Conservation (phyloP, 2,329 filamentous ascomycete genomes). For the Chrysosporium queenslandicum region DNA sequence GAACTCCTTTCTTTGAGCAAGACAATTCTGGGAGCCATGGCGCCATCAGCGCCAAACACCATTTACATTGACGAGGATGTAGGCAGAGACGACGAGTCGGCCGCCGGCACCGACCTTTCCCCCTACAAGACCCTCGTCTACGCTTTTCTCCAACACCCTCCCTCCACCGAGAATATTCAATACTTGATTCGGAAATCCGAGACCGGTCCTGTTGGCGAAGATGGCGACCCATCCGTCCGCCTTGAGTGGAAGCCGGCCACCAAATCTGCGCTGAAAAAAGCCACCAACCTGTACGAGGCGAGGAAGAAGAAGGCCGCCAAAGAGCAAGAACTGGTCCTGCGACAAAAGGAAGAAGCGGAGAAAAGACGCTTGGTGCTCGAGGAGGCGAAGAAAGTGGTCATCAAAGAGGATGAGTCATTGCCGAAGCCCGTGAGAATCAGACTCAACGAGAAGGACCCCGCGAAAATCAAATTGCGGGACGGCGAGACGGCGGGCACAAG, state of each 20-base stretch:
- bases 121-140: conserved; percentile 74
- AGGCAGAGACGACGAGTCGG: conserved; percentile 58
- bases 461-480: conserved; percentile 43
- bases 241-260: conserved; percentile 70
- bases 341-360: conserved; percentile 62
- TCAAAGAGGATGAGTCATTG: conserved; percentile 60
- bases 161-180: conserved; percentile 45
- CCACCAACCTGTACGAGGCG: conserved; percentile 59
- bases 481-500: conserved; percentile 51
- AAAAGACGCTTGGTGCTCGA: conserved; percentile 63
- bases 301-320: conserved; percentile 79
- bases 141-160: conserved; percentile 63
- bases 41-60: conserved; percentile 25
- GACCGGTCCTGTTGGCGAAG: conserved; percentile 50
- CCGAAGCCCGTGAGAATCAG: conserved; percentile 66
- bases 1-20: background rate
- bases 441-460: conserved; percentile 59
- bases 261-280: conserved; percentile 80
- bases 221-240: conserved; percentile 54
- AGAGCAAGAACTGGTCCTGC: conserved; percentile 60
- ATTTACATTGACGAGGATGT: conserved; percentile 74
- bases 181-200: conserved; percentile 62
- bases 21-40: conserved; percentile 8
- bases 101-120: conserved; percentile 58
- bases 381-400: conserved; percentile 67